Evolutionary conservation across 208 protist species (phyloP).

Genomic region (Lotmaria passim): DNA sequence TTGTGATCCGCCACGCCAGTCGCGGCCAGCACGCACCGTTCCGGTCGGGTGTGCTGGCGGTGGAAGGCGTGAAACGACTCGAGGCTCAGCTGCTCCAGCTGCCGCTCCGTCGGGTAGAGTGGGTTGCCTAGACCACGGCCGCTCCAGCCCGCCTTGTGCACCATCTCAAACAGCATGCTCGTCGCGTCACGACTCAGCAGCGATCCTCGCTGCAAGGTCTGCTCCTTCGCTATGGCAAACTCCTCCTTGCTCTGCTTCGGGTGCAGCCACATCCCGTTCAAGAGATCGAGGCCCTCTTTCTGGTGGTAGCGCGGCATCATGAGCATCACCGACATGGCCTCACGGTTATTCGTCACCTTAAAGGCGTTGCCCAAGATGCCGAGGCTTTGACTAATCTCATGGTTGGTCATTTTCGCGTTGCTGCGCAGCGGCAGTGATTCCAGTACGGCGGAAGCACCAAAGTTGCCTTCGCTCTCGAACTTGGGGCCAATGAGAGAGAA

Average conservation of each 20-base stretch:
- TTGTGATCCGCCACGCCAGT: conserved; percentile 83
- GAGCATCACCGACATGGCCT: conserved; percentile 80
- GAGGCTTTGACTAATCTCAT: conserved; percentile 68
- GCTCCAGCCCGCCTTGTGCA: conserved; percentile 90
- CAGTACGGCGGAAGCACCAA: conserved; percentile 75
- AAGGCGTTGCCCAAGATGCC: conserved; percentile 81
- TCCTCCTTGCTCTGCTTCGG: conserved; percentile 63
- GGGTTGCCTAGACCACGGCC: conserved; percentile 78
- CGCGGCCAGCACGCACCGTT: conserved; percentile 79
- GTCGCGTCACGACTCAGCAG: conserved; percentile 71
- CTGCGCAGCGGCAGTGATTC: conserved; percentile 77
- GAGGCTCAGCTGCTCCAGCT: conserved; percentile 66
- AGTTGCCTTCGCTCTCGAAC: conserved; percentile 72
- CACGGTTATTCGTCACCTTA: conserved; percentile 86
- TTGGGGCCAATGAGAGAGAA: conserved; percentile 85
- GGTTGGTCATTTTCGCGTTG: conserved; percentile 56
- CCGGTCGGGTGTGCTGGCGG: conserved; percentile 61
- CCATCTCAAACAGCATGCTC: conserved; percentile 85
- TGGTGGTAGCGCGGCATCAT: conserved; percentile 86
- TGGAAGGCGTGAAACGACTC: conserved; percentile 74
- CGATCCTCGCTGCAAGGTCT: conserved; percentile 56
- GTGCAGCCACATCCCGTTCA: conserved; percentile 81
- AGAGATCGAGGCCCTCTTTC: conserved; percentile 74
- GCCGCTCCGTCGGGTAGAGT: conserved; percentile 52
- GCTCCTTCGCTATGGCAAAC: conserved; percentile 71